phyloP scores from a whole-genome alignment of 495 filamentous ascomycete species.

The Glonium stellatum region DNA sequence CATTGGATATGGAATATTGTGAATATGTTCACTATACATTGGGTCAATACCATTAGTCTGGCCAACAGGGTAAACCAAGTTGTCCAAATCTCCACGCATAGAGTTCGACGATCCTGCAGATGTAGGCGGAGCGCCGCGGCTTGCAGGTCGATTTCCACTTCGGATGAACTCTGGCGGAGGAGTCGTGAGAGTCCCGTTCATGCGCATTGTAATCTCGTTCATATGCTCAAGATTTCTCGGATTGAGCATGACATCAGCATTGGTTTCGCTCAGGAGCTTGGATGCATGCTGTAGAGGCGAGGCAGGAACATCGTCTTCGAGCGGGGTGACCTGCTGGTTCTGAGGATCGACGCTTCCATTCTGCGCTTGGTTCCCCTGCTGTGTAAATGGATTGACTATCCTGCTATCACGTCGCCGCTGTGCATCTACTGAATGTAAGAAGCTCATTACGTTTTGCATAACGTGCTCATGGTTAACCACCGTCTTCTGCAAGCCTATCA shows the following conservation, averaged over 20 bases:
- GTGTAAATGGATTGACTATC: slow-evolving; percentile 44
- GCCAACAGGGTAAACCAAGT: slow-evolving; percentile 84
- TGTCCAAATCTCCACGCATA: slow-evolving; percentile 61
- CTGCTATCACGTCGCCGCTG: slow-evolving; percentile 58
- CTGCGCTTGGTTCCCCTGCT: slow-evolving; percentile 15
- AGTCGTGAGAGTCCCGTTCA: slow-evolving; percentile 39
- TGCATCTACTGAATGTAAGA: slow-evolving; percentile 58
- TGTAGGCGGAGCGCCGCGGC: slow-evolving; percentile 38
- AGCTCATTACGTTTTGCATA: slow-evolving; percentile 68
- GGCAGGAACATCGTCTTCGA: slow-evolving; percentile 62
- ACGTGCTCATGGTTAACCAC: slow-evolving; percentile 75
- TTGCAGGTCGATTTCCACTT: slow-evolving; percentile 29
- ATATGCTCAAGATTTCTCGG: slow-evolving; percentile 68
- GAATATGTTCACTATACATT: slow-evolving; percentile 86
- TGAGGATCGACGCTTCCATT: slow-evolving; percentile 26
- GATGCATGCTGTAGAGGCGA: slow-evolving; percentile 83
- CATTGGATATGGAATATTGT: slow-evolving; percentile 81
- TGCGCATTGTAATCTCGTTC: slow-evolving; percentile 60
- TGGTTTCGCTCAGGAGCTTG: slow-evolving; percentile 75
- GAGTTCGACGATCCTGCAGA: slow-evolving; percentile 46
- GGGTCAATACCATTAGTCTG: slow-evolving; percentile 88
- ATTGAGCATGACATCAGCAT: slow-evolving; percentile 71
- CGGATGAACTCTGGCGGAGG: slow-evolving; percentile 38
- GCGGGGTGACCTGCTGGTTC: slow-evolving; percentile 14
- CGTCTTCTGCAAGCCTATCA: slow-evolving; percentile 81